These are phyloP conservation scores for Globisporangium yorkense DNA, from an alignment of 352 stramenopile genomes.

Conservation along the genomic window DNA sequence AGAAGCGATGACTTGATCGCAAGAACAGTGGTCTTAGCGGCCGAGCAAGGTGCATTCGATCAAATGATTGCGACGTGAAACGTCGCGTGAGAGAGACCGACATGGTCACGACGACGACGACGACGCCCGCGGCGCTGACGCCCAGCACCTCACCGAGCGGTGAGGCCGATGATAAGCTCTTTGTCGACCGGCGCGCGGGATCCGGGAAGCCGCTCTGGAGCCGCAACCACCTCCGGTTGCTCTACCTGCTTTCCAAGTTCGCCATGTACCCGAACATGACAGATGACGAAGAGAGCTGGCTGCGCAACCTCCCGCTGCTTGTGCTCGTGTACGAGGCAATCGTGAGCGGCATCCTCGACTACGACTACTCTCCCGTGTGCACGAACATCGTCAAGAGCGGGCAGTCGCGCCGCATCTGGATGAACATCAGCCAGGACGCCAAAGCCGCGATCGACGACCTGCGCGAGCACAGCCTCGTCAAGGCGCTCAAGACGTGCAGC, in stretches of 20 bases:
- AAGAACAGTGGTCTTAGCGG: background rate
- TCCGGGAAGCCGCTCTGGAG: slow-evolving; percentile 23
- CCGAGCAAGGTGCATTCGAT: background rate
- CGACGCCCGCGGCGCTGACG: background rate
- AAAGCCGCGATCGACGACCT: slow-evolving; percentile 95
- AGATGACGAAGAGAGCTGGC: slow-evolving; percentile 93
- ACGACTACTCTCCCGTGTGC: slow-evolving; percentile 95
- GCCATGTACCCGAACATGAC: slow-evolving; percentile 82
- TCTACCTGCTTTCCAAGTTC: slow-evolving; percentile 96
- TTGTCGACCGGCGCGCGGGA: slow-evolving; percentile 13
- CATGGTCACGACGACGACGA: background rate
- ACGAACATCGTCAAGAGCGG: slow-evolving; percentile 92
- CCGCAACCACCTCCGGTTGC: slow-evolving; percentile 92
- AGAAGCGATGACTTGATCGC: background rate
- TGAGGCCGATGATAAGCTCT: slow-evolving; percentile 17
- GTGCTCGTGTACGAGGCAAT: slow-evolving; percentile 97
- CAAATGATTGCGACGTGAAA: background rate
- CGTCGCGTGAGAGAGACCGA: background rate
- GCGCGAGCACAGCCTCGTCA: slow-evolving; percentile 93
- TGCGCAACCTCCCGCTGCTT: slow-evolving; percentile 92
- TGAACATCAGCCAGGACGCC: slow-evolving; percentile 95
- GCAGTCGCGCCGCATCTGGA: slow-evolving; percentile 79
- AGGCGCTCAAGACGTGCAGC: slow-evolving; percentile 92
- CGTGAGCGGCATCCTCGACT: slow-evolving; percentile 91
- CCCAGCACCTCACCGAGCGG: background rate